Conservation (phyloP, 1,284 basidiomycete species). For the Pterulicium gracile region DNA sequence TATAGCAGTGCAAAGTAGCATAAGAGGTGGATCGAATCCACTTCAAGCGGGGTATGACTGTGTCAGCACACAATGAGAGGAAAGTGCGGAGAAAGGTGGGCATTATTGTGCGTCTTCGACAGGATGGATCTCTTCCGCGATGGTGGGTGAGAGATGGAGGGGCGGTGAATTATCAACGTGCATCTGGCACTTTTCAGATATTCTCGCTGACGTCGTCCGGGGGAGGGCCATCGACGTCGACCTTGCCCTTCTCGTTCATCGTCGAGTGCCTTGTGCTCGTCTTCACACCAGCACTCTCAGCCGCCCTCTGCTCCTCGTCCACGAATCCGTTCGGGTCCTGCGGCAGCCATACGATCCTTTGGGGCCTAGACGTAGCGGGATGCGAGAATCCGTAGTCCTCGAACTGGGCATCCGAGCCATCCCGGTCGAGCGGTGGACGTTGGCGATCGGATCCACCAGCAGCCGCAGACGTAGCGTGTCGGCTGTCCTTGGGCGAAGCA, state of each 20-base stretch:
- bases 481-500: background rate
- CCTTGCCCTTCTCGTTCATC: conserved; percentile 62
- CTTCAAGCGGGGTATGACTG: too few relatives aligned
- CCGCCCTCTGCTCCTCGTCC: conserved; percentile 51
- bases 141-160: too few relatives aligned
- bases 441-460: too few relatives aligned
- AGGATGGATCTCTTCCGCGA: too few relatives aligned
- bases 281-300: conserved; percentile 45
- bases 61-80: too few relatives aligned
- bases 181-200: too few relatives aligned
- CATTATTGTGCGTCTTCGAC: too few relatives aligned
- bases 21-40: too few relatives aligned
- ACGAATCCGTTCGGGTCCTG: conserved; percentile 57
- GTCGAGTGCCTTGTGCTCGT: conserved; percentile 44
- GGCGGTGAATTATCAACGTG: too few relatives aligned
- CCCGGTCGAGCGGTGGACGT: conserved; percentile 7
- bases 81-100: too few relatives aligned
- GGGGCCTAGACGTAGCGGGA: conserved; percentile 66
- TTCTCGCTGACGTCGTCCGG: conserved; percentile 21
- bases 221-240: conserved; percentile 37
- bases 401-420: conserved; percentile 9
- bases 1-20: too few relatives aligned
- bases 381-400: conserved; percentile 66
- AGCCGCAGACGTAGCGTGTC: background rate
- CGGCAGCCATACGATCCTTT: conserved; percentile 77